Evolutionary conservation across 176 grass and related monocot genomes (phyloP).

Genomic region (Avena sativa): DNA sequence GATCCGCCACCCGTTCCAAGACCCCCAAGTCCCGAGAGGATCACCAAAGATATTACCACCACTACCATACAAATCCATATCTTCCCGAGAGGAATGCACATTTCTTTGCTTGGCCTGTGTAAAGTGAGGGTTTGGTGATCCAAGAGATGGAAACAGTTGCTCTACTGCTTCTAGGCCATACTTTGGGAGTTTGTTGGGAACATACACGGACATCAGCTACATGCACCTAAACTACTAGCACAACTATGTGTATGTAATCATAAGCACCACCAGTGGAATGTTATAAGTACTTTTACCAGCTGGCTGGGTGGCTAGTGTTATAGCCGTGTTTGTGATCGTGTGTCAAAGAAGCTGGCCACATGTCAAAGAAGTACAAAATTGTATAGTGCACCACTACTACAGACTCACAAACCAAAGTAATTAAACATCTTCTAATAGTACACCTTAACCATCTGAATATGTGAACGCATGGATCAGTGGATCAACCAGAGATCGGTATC

Average conservation of each 20-base stretch:
- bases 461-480: neutral
- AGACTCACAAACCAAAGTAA: too few relatives aligned
- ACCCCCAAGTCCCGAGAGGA: constrained; percentile 33
- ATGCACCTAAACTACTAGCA: constrained; percentile 9
- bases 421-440: too few relatives aligned
- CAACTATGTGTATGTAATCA: constrained; percentile 20
- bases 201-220: constrained; percentile 2
- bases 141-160: constrained; percentile 14
- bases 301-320: neutral
- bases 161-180: too few relatives aligned
- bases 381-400: neutral
- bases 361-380: neutral
- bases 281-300: too few relatives aligned
- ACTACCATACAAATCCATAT: constrained; percentile 24
- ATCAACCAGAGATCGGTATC: neutral
- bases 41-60: neutral
- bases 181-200: constrained; percentile 19
- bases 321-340: neutral
- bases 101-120: constrained; percentile 32
- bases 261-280: neutral
- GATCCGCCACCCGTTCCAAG: constrained; percentile 2
- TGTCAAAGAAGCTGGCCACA: constrained; percentile 28
- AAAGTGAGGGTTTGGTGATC: constrained; percentile 41
- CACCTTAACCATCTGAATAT: neutral
- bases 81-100: too few relatives aligned